phyloP scores from a whole-genome alignment of 495 filamentous ascomycete species.

The Arthonia radiata region DNA sequence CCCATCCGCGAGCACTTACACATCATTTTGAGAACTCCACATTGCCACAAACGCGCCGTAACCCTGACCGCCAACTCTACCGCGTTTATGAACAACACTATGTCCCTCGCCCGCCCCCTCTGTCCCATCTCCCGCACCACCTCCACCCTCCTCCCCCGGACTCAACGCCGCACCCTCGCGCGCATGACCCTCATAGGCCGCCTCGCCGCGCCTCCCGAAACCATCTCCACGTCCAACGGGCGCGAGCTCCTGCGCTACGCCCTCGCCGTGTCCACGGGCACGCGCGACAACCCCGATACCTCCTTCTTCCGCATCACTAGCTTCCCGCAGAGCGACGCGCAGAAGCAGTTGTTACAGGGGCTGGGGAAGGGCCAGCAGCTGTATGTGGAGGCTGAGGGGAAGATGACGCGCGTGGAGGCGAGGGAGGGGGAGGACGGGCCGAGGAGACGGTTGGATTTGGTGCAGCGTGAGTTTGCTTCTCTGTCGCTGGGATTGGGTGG shows the following conservation, averaged over 20 bases:
- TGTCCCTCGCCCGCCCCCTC: slow-evolving; percentile 9
- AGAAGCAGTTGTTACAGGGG: slow-evolving; percentile 36
- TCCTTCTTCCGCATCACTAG: slow-evolving; percentile 53
- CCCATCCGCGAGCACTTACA: too few species aligned
- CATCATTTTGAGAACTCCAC: too few species aligned
- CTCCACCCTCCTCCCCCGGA: too few species aligned
- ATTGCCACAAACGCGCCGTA: too few species aligned
- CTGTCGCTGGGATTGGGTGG: too few species aligned
- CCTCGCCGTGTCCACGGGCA: slow-evolving; percentile 32
- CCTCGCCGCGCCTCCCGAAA: slow-evolving; percentile 44
- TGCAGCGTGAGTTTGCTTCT: slow-evolving; percentile 39
- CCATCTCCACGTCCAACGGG: slow-evolving; percentile 36
- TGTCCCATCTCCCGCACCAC: slow-evolving; percentile 32
- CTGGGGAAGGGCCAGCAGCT: slow-evolving; percentile 62
- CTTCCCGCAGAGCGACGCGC: slow-evolving; percentile 29
- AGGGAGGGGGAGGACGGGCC: slow-evolving; percentile 33
- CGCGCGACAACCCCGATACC: slow-evolving; percentile 33
- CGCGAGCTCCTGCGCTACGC: slow-evolving; percentile 41
- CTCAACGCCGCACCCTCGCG: slow-evolving; percentile 21
- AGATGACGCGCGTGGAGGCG: slow-evolving; percentile 33
- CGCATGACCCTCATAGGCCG: slow-evolving; percentile 53
- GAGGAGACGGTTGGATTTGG: slow-evolving; percentile 34
- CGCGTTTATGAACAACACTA: too few species aligned
- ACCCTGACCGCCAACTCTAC: too few species aligned
- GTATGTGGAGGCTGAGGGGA: slow-evolving; percentile 48